Evolutionary conservation across 2,329 filamentous ascomycete genomes (phyloP), one percentile per base, ranked within the genome.

Genomic region (Aspergillus sp.): DNA sequence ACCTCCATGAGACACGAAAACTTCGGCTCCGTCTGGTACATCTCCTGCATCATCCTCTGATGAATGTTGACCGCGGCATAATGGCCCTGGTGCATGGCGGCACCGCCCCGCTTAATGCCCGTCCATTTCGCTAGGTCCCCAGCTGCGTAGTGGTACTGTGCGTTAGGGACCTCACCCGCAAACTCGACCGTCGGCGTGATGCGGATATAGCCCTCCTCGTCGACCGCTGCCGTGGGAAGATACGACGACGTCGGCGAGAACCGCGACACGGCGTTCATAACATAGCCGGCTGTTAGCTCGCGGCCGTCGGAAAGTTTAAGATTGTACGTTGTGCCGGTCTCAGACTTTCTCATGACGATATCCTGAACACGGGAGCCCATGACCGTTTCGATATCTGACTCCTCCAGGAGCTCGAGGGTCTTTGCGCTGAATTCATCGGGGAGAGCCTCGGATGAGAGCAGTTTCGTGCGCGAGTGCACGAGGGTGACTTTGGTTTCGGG

Each of bases 371-470:
- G 24, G 4, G 19, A 30, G 13, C 44, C 44, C 9, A 46, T 8
- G 8, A 46, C 32, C 8, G 36, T 7, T 10, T 46, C 44, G 6
- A 46, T 24, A n/a, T 22, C n/a, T 3, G 44, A 46, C 26, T 42
- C 16, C 40, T 74, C 70, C 1, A 88, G 72, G 1, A 88, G 70
- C 8, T 80, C 75, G 1, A 85, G 74, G 0, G 82, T 78, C 50
- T 76, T 77, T 41, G 84, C 81, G 66, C 87, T 88, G 66, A 85
- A 84, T 45, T 84, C 82, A 14, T 85, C 80, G 0, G 86, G 83
- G 1, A 92, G 77, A 3, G 80, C 81, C 70, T 92, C 88, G 0
- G 85, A 82, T 0, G 86, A 90, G 13, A 91, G 76, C 0, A 91
- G 80, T 64, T 82, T 81, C 26, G 80, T 76, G 16, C 86, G 78